phyloP scores from a whole-genome alignment of 108 stramenopile species.

The Heterococcus sp. region DNA sequence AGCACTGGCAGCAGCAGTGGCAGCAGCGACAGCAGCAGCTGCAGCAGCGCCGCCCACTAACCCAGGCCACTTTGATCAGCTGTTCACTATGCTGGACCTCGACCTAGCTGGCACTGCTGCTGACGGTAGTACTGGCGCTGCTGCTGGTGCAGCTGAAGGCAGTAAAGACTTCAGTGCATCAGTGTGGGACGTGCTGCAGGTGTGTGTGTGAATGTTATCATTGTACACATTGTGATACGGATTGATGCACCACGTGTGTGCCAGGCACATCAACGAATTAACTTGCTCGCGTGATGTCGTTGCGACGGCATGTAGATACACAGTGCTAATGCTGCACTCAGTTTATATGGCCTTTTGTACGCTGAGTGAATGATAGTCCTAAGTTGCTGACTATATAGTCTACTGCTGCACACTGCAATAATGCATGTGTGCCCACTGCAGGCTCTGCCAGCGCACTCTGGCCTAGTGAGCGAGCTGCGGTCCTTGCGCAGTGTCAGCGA shows the following conservation, averaged over 20 bases:
- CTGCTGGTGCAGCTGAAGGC: not conserved
- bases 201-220: too few species aligned
- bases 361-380: not conserved
- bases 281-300: too few species aligned
- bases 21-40: not conserved
- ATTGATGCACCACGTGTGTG: too few species aligned
- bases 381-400: not conserved
- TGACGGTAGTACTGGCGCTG: not conserved
- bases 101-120: not conserved
- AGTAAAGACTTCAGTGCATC: conserved; percentile 4
- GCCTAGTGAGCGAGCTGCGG: conserved; percentile 5
- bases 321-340: too few species aligned
- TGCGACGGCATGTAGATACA: too few species aligned
- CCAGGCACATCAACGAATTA: too few species aligned
- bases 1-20: not conserved
- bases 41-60: not conserved
- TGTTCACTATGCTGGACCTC: conserved; percentile 25
- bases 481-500: conserved; percentile 8
- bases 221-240: too few species aligned
- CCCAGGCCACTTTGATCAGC: conserved; percentile 21
- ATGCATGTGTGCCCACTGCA: not conserved
- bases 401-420: not conserved
- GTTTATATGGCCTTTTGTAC: not conserved
- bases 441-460: conserved; percentile 5
- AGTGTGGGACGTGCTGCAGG: conserved; percentile 22